These are phyloP conservation scores for Ilyonectria sp. DNA, from an alignment of 2,329 filamentous ascomycete species.

Conservation along the genomic window DNA sequence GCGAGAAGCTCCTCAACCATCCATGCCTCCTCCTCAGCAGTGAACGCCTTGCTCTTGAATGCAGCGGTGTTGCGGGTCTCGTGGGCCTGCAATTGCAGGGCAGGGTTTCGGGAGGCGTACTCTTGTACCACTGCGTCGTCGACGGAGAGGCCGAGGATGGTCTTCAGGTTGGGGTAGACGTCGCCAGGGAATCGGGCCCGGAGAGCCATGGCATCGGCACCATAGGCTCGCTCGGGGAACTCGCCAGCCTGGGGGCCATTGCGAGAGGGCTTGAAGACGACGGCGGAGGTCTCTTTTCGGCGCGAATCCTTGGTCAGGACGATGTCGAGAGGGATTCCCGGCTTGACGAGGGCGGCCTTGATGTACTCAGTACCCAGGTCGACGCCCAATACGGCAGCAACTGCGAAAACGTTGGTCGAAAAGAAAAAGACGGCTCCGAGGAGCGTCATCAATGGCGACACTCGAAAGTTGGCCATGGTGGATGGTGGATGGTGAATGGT, in stretches of 20 bases:
- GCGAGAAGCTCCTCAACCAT: conserved; percentile 94
- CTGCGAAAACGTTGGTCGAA: conserved; percentile 64
- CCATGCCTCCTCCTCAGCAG: conserved; percentile 74
- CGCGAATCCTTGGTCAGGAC: conserved; percentile 98
- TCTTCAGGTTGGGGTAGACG: conserved; percentile 95
- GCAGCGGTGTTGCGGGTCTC: conserved; percentile 77
- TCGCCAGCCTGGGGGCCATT: conserved; percentile 72
- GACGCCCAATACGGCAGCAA: conserved; percentile 87
- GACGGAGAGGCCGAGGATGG: conserved; percentile 82
- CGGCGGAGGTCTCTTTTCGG: conserved; percentile 91
- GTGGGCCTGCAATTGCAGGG: conserved; percentile 76
- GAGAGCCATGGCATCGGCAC: conserved; percentile 90
- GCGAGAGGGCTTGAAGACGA: conserved; percentile 92
- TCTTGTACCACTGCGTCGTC: conserved; percentile 74
- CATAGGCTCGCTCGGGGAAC: conserved; percentile 93
- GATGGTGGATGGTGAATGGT: conserved; percentile 51
- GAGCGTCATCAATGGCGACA: conserved; percentile 57
- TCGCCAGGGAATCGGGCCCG: conserved; percentile 91
- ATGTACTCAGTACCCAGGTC: conserved; percentile 98
- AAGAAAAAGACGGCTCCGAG: conserved; percentile 56
- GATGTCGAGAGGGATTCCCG: conserved; percentile 96
- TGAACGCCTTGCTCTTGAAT: conserved; percentile 83
- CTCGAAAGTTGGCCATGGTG: conserved; percentile 54
- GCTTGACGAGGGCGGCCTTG: conserved; percentile 96
- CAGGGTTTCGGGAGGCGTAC: conserved; percentile 85